Evolutionary conservation across 2,329 filamentous ascomycete genomes (phyloP).

Genomic region (Cladobotryum mycophilum): DNA sequence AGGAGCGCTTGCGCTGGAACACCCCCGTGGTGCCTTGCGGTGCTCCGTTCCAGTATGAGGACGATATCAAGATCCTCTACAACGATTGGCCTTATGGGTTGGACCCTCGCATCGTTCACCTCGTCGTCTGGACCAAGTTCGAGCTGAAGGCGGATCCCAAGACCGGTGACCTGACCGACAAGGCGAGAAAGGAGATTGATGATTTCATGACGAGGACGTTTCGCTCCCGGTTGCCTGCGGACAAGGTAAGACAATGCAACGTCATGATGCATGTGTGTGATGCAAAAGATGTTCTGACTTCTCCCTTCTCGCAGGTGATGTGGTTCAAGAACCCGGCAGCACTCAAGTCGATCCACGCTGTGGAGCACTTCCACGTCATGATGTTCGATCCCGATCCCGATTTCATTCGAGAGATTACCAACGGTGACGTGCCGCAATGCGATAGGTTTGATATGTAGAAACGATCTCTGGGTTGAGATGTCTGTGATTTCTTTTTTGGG

Average conservation of each 20-base stretch:
- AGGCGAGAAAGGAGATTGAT: slow-evolving; percentile 59
- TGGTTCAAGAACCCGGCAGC: slow-evolving; percentile 72
- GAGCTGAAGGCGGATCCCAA: slow-evolving; percentile 60
- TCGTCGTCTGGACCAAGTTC: slow-evolving; percentile 94
- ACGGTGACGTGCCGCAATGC: slow-evolving; percentile 64
- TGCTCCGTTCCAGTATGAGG: slow-evolving; percentile 37
- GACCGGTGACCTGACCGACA: slow-evolving; percentile 61
- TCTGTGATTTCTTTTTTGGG: neutral
- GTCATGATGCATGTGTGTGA: neutral
- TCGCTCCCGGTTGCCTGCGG: slow-evolving; percentile 40
- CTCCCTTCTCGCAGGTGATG: slow-evolving; percentile 23
- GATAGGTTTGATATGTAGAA: slow-evolving; percentile 28
- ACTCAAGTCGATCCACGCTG: slow-evolving; percentile 76
- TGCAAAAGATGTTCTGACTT: neutral
- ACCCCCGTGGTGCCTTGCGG: slow-evolving; percentile 30
- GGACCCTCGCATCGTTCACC: slow-evolving; percentile 68
- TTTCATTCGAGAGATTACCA: slow-evolving; percentile 65
- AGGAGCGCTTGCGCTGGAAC: slow-evolving; percentile 64
- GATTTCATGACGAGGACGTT: slow-evolving; percentile 65
- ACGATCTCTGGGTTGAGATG: too few relatives aligned
- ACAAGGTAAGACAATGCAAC: slow-evolving; percentile 41
- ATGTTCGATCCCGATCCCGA: slow-evolving; percentile 65
- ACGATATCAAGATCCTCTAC: slow-evolving; percentile 66
- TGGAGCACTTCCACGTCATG: slow-evolving; percentile 97
- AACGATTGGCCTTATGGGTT: slow-evolving; percentile 97